Evolutionary conservation across 129 eudicot species (phyloP), one percentile per base, ranked within the genome.

Genomic region (Escallonia herrerae): DNA sequence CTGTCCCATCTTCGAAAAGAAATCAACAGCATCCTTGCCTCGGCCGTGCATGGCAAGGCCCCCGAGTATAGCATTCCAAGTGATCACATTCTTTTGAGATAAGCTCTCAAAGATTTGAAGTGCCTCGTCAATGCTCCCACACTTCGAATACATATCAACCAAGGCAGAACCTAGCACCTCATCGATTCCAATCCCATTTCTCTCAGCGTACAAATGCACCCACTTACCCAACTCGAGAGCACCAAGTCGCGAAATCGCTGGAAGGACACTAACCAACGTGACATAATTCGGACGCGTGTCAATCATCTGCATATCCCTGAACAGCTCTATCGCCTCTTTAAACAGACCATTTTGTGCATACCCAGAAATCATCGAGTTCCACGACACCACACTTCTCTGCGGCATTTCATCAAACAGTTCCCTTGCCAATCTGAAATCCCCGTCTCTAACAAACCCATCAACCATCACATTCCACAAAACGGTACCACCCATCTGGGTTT

Each of bases 111-210:
- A 85, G 12, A 85, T 53, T 58, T 71, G 82, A 48, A 82, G 54
- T 4, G 87, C 87, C 64, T 79, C 77, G 5, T 81, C 73, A 22
- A 85, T 79, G 52, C 73, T 70, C 8, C 91, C 91, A 67, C 87
- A 85, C 67, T 82, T 85, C 0, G 87, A 69, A 71, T 81, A 85
- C 87, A 81, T 82, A 46, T 85, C 91, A 53, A 85, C 72, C 7
- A 85, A 60, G 0, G 84, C 85, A 33, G 91, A 80, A 53, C 87
- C 87, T 7, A 85, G 80, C 1, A 82, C 71, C 1, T 57, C 74
- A 67, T 81, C 85, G 49, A 76, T 61, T 37, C 50, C 57, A 7
- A 81, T 63, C 5, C n/a, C 15, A 10, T 81, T 79, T 52, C 40
- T 85, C 40, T 64, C 59, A 2, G 84, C 79, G 40, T 55, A 82